phyloP scores from a whole-genome alignment of 257 asterid genomes.

The Apocynum venetum region DNA sequence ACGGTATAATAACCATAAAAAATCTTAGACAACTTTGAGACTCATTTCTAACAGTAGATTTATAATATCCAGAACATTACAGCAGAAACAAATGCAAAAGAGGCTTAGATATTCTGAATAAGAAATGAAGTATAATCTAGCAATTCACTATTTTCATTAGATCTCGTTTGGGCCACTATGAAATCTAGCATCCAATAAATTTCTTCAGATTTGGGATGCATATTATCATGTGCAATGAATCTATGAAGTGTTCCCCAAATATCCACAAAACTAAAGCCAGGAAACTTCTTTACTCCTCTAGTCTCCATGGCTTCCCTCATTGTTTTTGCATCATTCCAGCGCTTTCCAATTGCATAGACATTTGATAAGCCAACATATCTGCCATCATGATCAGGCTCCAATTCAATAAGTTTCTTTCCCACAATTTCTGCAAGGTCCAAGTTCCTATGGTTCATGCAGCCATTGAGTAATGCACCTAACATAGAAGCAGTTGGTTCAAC shows the following conservation, averaged over 20 bases:
- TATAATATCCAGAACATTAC: neutral
- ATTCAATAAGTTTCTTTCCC: constrained; percentile 53
- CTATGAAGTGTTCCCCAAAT: constrained; percentile 43
- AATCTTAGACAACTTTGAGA: no score
- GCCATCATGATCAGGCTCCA: constrained; percentile 65
- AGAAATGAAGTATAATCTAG: constrained; percentile 12
- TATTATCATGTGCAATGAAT: constrained; percentile 56
- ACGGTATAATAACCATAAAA: no score
- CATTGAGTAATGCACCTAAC: constrained; percentile 62
- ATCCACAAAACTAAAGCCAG: constrained; percentile 66
- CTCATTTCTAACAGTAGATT: neutral
- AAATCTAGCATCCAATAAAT: constrained; percentile 41
- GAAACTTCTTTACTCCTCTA: constrained; percentile 58
- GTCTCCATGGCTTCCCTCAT: constrained; percentile 56
- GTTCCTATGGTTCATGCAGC: constrained; percentile 54
- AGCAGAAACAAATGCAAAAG: neutral
- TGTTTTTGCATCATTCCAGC: constrained; percentile 58
- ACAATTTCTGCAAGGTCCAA: constrained; percentile 54
- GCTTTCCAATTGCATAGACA: constrained; percentile 46
- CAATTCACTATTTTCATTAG: constrained; percentile 23
- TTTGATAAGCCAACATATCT: constrained; percentile 64
- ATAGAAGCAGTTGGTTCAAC: constrained; percentile 51
- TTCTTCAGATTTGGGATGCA: constrained; percentile 37
- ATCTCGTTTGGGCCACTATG: constrained; percentile 39
- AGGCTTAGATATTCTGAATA: constrained; percentile 3